A percentile compares a stretch with the other conserved stretches of the same genome.
Conservation (phyloP, 2,329 filamentous ascomycete species). For the Fusarium clavum region DNA sequence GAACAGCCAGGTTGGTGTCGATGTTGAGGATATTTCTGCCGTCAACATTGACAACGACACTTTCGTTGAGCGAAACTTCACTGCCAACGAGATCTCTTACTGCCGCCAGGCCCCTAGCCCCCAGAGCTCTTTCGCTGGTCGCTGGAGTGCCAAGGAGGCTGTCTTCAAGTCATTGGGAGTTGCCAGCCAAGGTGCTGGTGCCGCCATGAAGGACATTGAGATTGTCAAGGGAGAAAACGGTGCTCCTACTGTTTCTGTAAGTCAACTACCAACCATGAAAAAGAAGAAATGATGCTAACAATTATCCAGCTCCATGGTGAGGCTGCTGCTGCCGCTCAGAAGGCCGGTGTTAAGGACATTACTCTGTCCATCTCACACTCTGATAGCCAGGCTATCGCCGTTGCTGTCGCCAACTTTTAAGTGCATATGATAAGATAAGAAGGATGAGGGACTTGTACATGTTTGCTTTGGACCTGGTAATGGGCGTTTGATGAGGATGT, state of each 20-base stretch:
- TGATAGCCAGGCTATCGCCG: constrained; percentile 91
- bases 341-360: constrained; percentile 87
- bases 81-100: constrained; percentile 83
- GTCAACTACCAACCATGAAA: constrained; percentile 49
- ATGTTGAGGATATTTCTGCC: constrained; percentile 88
- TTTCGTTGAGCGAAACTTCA: constrained; percentile 96
- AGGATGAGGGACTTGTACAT: constrained; percentile 27
- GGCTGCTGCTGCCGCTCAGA: constrained; percentile 83
- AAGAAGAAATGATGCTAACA: constrained; percentile 52
- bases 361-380: constrained; percentile 97
- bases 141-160: constrained; percentile 98
- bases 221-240: constrained; percentile 84
- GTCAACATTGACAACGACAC: constrained; percentile 95
- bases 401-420: constrained; percentile 87
- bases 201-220: constrained; percentile 93
- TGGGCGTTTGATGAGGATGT: constrained; percentile 46
- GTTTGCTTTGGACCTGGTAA: constrained; percentile 37
- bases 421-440: constrained; percentile 9
- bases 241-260: constrained; percentile 86
- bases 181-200: constrained; percentile 85
- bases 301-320: constrained; percentile 80
- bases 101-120: constrained; percentile 83
- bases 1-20: constrained; percentile 87
- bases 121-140: constrained; percentile 91
- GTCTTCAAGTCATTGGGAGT: constrained; percentile 98